Percentiles rank a stretch among this genome's conserved stretches.
These are phyloP conservation scores for Trametes sp. DNA, from an alignment of 1,284 basidiomycete species.

Conservation along the genomic window DNA sequence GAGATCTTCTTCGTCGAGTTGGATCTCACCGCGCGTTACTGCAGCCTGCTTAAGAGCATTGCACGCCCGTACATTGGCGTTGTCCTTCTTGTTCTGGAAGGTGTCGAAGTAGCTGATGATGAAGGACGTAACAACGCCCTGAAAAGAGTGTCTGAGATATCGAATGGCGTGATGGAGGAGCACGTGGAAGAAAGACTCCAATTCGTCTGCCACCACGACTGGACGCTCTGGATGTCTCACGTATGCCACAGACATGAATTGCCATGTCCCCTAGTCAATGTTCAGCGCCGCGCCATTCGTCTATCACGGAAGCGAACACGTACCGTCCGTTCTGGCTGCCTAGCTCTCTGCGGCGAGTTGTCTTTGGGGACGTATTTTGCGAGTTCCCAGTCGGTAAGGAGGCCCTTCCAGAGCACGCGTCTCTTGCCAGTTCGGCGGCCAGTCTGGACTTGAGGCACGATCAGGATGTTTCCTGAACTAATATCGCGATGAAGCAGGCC, in stretches of 20 bases:
- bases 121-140: background rate
- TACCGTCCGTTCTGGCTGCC: constrained; percentile 10
- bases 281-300: no score
- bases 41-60: background rate
- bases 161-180: constrained; percentile 10
- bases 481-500: constrained; percentile 9
- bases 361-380: constrained; percentile 1
- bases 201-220: constrained; percentile 1
- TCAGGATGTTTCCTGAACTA: constrained; percentile 22
- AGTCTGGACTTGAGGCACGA: background rate
- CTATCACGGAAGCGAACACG: no score
- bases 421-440: background rate
- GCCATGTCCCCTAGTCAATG: constrained; percentile 21
- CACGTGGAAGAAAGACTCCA: constrained; percentile 22
- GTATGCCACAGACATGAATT: constrained; percentile 8
- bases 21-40: background rate
- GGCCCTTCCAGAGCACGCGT: background rate
- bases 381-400: constrained; percentile 19
- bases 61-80: background rate
- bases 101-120: background rate
- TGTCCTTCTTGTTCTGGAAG: background rate
- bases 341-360: background rate
- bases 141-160: background rate
- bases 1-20: background rate
- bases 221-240: background rate